Conservation (phyloP, 108 stramenopile genomes). For the Aurantiochytrium sp. region DNA sequence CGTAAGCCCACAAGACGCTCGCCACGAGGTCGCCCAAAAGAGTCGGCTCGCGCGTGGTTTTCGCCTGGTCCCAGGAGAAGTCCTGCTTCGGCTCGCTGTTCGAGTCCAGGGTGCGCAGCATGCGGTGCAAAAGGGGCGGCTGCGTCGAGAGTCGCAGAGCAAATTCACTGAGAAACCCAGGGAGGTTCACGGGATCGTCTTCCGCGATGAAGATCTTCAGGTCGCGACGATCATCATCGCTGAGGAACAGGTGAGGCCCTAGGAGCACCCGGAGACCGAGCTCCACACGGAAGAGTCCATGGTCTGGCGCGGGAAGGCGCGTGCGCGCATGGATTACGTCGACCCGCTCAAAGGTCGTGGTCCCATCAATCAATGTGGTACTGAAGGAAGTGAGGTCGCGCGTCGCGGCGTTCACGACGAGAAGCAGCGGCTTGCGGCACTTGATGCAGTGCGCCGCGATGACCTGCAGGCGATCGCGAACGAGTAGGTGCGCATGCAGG, state of each 20-base stretch:
- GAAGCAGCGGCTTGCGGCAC: slow-evolving; percentile 18
- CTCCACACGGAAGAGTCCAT: not conserved
- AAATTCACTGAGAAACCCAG: slow-evolving; percentile 15
- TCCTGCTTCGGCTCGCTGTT: not conserved
- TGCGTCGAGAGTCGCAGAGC: slow-evolving; percentile 15
- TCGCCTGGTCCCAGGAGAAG: not conserved
- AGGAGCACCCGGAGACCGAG: slow-evolving; percentile 14
- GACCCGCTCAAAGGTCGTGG: slow-evolving; percentile 6
- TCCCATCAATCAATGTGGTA: not conserved
- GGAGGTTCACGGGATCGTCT: not conserved
- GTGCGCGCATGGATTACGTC: slow-evolving; percentile 17
- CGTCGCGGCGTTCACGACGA: slow-evolving; percentile 17
- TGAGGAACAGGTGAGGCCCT: slow-evolving; percentile 10
- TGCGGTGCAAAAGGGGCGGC: slow-evolving; percentile 11
- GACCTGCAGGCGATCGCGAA: slow-evolving; percentile 3
- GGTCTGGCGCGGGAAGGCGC: not conserved
- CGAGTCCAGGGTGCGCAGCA: not conserved
- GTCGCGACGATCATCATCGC: too few species aligned
- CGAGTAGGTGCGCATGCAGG: slow-evolving; percentile 20
- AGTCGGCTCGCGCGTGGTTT: not conserved
- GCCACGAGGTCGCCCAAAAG: slow-evolving; percentile 5
- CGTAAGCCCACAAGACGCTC: slow-evolving; percentile 11
- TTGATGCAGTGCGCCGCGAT: not conserved
- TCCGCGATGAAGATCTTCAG: not conserved
- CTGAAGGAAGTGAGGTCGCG: slow-evolving; percentile 10